A percentile compares a stretch with the other conserved stretches of the same genome.
These are phyloP conservation scores for Jaltomata sinuosa DNA, from an alignment of 257 asterid species.

Conservation along the genomic window DNA sequence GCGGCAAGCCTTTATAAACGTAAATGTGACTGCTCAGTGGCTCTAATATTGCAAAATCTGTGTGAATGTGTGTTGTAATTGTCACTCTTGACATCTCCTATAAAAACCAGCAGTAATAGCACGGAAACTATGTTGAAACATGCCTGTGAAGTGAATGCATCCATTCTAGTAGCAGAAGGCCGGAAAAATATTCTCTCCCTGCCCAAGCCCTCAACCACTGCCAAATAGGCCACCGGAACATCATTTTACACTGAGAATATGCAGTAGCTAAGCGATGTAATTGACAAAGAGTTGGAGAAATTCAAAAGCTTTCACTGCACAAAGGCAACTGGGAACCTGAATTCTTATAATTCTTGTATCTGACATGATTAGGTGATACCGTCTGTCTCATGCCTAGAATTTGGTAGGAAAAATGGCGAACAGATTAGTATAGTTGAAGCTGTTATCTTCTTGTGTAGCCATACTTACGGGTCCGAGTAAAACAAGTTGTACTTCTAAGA, in stretches of 20 bases:
- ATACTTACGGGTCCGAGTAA: neutral
- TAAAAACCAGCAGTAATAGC: neutral
- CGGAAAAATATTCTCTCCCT: too few species aligned
- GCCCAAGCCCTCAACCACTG: too few species aligned
- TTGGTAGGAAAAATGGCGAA: neutral
- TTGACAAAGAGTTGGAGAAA: neutral
- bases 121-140: too few species aligned
- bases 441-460: neutral
- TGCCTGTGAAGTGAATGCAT: too few species aligned
- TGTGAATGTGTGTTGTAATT: neutral
- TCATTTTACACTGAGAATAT: neutral
- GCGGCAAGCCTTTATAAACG: neutral
- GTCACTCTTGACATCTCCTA: neutral
- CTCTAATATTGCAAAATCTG: too few species aligned
- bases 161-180: too few species aligned
- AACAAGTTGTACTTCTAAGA: neutral
- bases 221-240: neutral
- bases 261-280: neutral
- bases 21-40: too few species aligned
- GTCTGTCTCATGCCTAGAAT: neutral
- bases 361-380: neutral
- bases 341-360: neutral
- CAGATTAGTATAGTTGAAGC: neutral
- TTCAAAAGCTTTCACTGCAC: neutral
- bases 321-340: neutral